phyloP scores from a whole-genome alignment of 2,329 filamentous ascomycete species.

The Aspergillus puulaauensis region DNA sequence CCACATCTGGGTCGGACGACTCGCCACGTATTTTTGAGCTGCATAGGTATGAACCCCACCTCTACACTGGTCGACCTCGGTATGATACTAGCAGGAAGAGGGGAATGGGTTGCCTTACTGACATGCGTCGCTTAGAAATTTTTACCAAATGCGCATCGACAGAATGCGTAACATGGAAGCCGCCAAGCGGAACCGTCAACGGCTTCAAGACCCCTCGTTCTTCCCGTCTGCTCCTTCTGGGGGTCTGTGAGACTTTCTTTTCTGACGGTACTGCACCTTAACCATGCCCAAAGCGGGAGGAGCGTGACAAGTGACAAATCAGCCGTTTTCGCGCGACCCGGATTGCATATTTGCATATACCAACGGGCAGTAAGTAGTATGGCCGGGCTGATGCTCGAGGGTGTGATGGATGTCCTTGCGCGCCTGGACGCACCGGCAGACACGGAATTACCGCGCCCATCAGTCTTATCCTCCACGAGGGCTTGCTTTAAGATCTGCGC shows the following conservation, averaged over 20 bases:
- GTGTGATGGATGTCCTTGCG: neutral
- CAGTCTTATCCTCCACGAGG: neutral
- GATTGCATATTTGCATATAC: neutral
- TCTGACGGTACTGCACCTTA: neutral
- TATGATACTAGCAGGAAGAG: neutral
- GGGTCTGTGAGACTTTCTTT: constrained; percentile 27
- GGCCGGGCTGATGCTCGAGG: neutral
- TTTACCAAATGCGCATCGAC: constrained; percentile 82
- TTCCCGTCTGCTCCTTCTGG: constrained; percentile 84
- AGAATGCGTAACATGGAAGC: constrained; percentile 75
- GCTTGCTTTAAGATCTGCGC: neutral
- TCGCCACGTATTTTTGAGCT: constrained; percentile 80
- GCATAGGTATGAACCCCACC: constrained; percentile 61
- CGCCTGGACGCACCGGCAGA: neutral
- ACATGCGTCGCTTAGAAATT: constrained; percentile 56
- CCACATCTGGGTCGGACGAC: constrained; percentile 53
- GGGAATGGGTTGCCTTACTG: neutral
- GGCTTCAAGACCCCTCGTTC: constrained; percentile 71
- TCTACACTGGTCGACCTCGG: neutral
- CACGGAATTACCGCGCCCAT: neutral
- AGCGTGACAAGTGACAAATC: neutral
- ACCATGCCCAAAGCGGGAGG: neutral
- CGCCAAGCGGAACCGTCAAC: constrained; percentile 77
- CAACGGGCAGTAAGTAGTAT: neutral
- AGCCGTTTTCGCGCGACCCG: neutral